These are phyloP conservation scores for Vitis rotundifolia DNA, from an alignment of 164 flowering plant genomes.

Conservation along the genomic window DNA sequence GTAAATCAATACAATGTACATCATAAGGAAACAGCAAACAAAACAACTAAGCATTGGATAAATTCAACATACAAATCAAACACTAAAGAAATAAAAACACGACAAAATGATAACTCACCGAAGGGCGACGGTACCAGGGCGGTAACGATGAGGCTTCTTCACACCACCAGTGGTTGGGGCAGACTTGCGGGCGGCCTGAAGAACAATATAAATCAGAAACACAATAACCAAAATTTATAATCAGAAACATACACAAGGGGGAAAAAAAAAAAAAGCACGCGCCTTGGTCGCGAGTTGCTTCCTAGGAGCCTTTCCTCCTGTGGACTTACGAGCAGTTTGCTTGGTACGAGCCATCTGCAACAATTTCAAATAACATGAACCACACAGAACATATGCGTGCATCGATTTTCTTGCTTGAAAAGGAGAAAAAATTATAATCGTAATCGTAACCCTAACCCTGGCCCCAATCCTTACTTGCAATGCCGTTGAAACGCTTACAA, in stretches of 20 bases:
- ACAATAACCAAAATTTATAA: not conserved
- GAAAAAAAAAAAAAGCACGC: not conserved
- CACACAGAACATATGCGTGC: not conserved
- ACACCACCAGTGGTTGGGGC: conserved; percentile 31
- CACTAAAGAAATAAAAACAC: not conserved
- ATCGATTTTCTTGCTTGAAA: not conserved
- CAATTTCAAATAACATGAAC: not conserved
- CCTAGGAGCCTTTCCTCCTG: conserved; percentile 30
- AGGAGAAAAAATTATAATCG: not conserved
- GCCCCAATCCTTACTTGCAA: too few species aligned
- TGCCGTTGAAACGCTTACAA: not conserved
- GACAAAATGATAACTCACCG: conserved; percentile 8
- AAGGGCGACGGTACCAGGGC: conserved; percentile 31
- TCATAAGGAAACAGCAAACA: too few species aligned
- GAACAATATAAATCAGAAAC: not conserved
- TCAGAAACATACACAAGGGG: not conserved
- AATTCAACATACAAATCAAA: not conserved
- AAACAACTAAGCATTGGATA: too few species aligned
- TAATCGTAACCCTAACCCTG: too few species aligned
- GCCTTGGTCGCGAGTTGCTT: conserved; percentile 30
- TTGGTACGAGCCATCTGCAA: conserved; percentile 28
- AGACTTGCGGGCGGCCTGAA: conserved; percentile 27
- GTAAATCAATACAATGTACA: too few species aligned
- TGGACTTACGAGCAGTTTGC: conserved; percentile 29
- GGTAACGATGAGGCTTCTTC: conserved; percentile 30